These are phyloP conservation scores for Cyberlindnera xylosilytica DNA, from an alignment of 805 yeast genomes.

Conservation along the genomic window DNA sequence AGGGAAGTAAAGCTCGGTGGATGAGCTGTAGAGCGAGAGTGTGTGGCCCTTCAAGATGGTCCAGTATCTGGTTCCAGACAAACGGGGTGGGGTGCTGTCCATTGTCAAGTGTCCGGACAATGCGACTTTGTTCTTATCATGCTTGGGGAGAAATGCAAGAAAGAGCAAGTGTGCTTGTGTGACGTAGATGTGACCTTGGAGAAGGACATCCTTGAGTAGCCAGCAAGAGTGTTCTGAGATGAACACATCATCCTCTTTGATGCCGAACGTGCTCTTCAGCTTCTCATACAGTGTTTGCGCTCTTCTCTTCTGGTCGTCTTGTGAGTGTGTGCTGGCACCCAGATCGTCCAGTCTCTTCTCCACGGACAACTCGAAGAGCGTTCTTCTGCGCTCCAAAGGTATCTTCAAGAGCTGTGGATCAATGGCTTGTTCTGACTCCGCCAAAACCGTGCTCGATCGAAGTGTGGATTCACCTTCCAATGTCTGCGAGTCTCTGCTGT, in stretches of 20 bases:
- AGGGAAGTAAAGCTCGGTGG: conserved; percentile 87
- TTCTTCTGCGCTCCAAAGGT: conserved; percentile 2
- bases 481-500: too few species aligned
- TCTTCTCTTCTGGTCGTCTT: conserved; percentile 25
- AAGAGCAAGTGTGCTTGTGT: conserved; percentile 65
- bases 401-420: background rate
- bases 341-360: conserved; percentile 14
- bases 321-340: conserved; percentile 3
- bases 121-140: conserved; percentile 37
- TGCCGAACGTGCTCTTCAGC: conserved; percentile 36
- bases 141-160: conserved; percentile 73
- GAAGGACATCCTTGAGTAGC: conserved; percentile 75
- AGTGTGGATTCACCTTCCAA: background rate
- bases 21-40: conserved; percentile 60
- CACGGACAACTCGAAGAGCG: conserved; percentile 31
- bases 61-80: conserved; percentile 61
- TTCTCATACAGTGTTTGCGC: conserved; percentile 37
- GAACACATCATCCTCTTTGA: conserved; percentile 55
- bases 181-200: conserved; percentile 82
- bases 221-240: conserved; percentile 69
- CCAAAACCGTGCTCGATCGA: background rate
- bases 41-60: conserved; percentile 69
- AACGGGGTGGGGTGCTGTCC: conserved; percentile 27
- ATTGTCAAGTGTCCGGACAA: conserved; percentile 51
- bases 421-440: background rate